Evolutionary conservation across 192 early-diverging fungal genomes (phyloP).

Genomic region (Paraglomus occultum): DNA sequence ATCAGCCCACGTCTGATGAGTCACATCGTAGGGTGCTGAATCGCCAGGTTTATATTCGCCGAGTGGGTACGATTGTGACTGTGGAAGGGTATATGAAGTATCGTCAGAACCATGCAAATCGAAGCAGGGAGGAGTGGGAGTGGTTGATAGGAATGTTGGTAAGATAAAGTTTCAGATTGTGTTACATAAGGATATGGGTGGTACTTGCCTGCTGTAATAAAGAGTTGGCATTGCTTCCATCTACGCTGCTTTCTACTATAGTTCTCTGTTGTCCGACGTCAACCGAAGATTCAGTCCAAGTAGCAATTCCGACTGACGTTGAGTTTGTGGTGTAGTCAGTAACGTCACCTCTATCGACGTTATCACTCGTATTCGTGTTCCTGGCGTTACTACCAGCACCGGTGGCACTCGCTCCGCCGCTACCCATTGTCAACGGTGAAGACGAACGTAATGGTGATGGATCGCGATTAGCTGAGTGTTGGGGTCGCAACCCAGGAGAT

Average conservation of each 20-base stretch:
- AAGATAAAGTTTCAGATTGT: too few species aligned
- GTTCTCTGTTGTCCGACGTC: neutral
- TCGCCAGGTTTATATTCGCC: neutral
- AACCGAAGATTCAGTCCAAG: neutral
- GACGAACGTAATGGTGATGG: too few species aligned
- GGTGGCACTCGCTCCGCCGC: neutral
- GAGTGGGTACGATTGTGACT: too few species aligned
- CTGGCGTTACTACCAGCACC: neutral
- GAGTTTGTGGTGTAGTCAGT: neutral
- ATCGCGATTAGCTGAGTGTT: neutral
- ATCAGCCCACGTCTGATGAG: constrained; percentile 2
- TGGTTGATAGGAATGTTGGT: too few species aligned
- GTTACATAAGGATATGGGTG: too few species aligned
- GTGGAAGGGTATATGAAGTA: too few species aligned
- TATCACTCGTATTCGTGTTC: constrained; percentile 7
- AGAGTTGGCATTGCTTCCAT: too few species aligned
- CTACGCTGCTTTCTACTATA: neutral
- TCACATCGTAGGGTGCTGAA: neutral
- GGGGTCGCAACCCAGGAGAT: constrained; percentile 3
- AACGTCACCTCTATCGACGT: neutral
- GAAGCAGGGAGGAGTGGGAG: too few species aligned
- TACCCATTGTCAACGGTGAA: neutral
- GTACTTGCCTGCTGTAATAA: too few species aligned
- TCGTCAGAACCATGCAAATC: too few species aligned
- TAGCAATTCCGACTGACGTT: neutral